These are phyloP conservation scores for Debaryomyces sp. DNA, from an alignment of 1,139 yeast species.

Conservation along the genomic window DNA sequence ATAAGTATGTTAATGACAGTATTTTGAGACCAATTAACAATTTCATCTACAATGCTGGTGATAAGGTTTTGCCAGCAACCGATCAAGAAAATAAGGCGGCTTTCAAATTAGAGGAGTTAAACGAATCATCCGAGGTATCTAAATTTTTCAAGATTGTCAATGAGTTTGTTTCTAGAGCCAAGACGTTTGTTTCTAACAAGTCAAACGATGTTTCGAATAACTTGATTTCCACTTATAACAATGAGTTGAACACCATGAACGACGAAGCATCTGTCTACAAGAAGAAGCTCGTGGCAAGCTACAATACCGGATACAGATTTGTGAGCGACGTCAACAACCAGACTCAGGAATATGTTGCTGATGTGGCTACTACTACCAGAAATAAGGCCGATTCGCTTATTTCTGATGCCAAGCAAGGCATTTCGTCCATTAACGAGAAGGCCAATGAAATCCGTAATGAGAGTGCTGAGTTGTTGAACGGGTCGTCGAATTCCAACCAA, in stretches of 20 bases:
- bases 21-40: slow-evolving; percentile 35
- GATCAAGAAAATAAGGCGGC: slow-evolving; percentile 23
- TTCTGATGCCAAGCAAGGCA: slow-evolving; percentile 32
- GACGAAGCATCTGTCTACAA: slow-evolving; percentile 18
- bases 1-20: slow-evolving; percentile 23
- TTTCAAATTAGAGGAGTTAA: slow-evolving; percentile 24
- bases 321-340: slow-evolving; percentile 40
- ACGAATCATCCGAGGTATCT: slow-evolving; percentile 24
- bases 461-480: slow-evolving; percentile 14
- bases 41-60: slow-evolving; percentile 28
- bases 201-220: slow-evolving; percentile 35
- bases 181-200: slow-evolving; percentile 28
- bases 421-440: slow-evolving; percentile 12
- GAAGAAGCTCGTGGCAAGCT: slow-evolving; percentile 39
- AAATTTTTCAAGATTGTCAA: slow-evolving; percentile 36
- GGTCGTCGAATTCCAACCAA: slow-evolving; percentile 13
- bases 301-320: slow-evolving; percentile 38
- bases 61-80: slow-evolving; percentile 36
- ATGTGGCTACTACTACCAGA: slow-evolving; percentile 37
- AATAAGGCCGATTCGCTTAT: slow-evolving; percentile 39
- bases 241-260: slow-evolving; percentile 23
- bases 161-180: slow-evolving; percentile 31
- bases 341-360: slow-evolving; percentile 42
- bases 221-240: slow-evolving; percentile 38
- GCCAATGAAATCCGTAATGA: slow-evolving; percentile 13